These are phyloP conservation scores for Mycothermus thermophilus DNA, from an alignment of 495 filamentous ascomycete genomes.

Conservation along the genomic window DNA sequence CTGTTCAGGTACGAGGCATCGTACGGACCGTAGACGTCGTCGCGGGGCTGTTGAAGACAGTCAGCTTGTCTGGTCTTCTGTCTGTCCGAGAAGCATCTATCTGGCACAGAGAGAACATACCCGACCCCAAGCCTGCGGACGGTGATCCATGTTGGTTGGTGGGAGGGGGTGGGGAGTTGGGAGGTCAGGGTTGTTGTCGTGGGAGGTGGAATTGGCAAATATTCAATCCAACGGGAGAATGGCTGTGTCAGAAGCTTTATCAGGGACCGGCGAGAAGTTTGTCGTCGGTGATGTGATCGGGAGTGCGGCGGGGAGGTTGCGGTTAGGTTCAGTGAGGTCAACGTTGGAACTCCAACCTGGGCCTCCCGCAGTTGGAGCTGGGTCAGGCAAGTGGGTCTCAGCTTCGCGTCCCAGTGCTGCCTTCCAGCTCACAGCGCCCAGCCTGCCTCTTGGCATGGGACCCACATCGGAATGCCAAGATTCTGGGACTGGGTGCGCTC, in stretches of 20 bases:
- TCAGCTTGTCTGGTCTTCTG: slow-evolving; percentile 3
- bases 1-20: slow-evolving; percentile 66
- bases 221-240: too few relatives aligned
- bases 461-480: too few relatives aligned
- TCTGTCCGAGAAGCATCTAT: too few relatives aligned
- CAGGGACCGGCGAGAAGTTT: background rate
- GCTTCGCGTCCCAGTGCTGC: slow-evolving; percentile 30
- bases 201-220: slow-evolving; percentile 4
- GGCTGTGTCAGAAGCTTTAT: too few relatives aligned
- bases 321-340: slow-evolving; percentile 8
- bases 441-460: too few relatives aligned
- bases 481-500: too few relatives aligned
- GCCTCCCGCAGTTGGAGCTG: too few relatives aligned
- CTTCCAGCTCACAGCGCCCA: too few relatives aligned
- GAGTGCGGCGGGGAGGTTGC: background rate
- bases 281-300: slow-evolving; percentile 1
- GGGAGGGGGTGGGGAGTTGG: background rate
- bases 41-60: slow-evolving; percentile 54
- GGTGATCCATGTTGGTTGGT: slow-evolving; percentile 63
- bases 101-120: slow-evolving; percentile 42
- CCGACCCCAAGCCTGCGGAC: slow-evolving; percentile 91
- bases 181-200: too few relatives aligned
- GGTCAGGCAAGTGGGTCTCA: too few relatives aligned
- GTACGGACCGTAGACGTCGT: slow-evolving; percentile 92
- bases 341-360: slow-evolving; percentile 18